These are phyloP conservation scores for Lachancea quebecensis DNA, from an alignment of 805 yeast genomes.

Conservation along the genomic window DNA sequence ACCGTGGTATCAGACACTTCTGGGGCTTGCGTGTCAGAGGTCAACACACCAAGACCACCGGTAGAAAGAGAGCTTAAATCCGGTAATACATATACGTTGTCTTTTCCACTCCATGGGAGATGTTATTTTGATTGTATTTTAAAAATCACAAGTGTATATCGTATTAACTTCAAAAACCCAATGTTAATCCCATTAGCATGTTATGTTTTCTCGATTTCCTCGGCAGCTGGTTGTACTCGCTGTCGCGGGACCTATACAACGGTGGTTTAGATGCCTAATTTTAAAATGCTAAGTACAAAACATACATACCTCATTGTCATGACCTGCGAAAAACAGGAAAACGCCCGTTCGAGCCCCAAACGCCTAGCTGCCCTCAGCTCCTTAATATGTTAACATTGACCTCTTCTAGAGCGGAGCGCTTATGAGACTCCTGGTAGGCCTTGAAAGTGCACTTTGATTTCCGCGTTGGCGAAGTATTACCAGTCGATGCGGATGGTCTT, in stretches of 20 bases:
- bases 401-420: conserved; percentile 2
- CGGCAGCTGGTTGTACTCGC: no score
- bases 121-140: conserved; percentile 9
- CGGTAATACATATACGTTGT: not conserved
- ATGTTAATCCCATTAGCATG: not conserved
- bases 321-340: no score
- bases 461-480: conserved; percentile 4
- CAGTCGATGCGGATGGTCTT: conserved; percentile 6
- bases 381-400: conserved; percentile 7
- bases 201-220: no score
- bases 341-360: not conserved
- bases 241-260: no score
- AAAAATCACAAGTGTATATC: conserved; percentile 4
- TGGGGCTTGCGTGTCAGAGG: conserved; percentile 99
- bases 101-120: conserved; percentile 1
- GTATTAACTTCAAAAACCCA: conserved; percentile 2
- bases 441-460: conserved; percentile 1
- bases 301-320: no score
- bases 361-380: not conserved
- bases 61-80: conserved; percentile 65
- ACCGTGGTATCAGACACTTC: conserved; percentile 99
- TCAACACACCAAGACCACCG: conserved; percentile 99
- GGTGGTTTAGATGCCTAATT: no score
- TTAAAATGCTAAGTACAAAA: no score
- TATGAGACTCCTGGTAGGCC: not conserved